These are phyloP conservation scores for Dendrocalamus latiflorus DNA, from an alignment of 202 grass and related monocot species.

Conservation along the genomic window DNA sequence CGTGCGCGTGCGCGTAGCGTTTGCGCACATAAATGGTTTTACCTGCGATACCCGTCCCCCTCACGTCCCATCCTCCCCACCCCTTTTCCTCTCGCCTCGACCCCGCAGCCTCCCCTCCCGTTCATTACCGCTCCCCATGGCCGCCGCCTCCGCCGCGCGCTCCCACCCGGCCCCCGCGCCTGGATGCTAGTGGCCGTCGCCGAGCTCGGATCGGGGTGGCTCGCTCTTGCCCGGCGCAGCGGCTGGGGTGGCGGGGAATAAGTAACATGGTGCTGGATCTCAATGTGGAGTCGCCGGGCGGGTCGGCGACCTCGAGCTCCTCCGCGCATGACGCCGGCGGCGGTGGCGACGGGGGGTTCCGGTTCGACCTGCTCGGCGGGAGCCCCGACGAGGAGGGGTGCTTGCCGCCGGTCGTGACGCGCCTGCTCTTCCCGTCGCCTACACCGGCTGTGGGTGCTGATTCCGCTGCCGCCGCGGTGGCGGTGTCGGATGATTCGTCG, in stretches of 20 bases:
- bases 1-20: too few relatives aligned
- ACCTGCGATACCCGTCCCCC: too few relatives aligned
- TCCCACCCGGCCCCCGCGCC: neutral
- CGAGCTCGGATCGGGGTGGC: neutral
- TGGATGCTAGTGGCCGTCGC: neutral
- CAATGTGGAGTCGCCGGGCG: slow-evolving; percentile 53
- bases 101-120: neutral
- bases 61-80: too few relatives aligned
- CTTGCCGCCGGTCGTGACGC: slow-evolving; percentile 42
- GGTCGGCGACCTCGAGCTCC: slow-evolving; percentile 16
- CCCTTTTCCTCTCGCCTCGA: neutral
- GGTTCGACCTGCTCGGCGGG: slow-evolving; percentile 33
- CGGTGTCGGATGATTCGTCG: neutral
- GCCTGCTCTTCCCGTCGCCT: slow-evolving; percentile 52
- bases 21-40: too few relatives aligned
- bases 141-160: neutral
- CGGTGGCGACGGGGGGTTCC: slow-evolving; percentile 34
- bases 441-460: neutral
- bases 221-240: neutral
- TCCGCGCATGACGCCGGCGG: neutral
- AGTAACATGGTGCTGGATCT: slow-evolving; percentile 93
- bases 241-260: too few relatives aligned
- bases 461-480: too few relatives aligned
- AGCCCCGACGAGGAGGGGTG: slow-evolving; percentile 23
- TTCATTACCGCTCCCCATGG: neutral